Evolutionary conservation across 2,329 filamentous ascomycete species (phyloP), one percentile per base, ranked within the genome.

Genomic region (Aciculosporium take): DNA sequence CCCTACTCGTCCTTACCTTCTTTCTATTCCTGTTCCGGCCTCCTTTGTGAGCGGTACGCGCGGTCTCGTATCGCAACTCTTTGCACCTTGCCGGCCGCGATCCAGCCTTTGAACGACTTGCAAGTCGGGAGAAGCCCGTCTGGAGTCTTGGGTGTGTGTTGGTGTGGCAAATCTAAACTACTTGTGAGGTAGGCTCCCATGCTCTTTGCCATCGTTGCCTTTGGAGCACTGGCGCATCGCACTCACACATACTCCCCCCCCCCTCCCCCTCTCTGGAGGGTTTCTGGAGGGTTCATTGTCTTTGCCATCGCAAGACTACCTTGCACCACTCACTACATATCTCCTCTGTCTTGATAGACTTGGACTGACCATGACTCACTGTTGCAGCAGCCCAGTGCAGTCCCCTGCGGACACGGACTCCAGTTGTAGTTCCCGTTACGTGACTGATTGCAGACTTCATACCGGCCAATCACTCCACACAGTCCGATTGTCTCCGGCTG

Each of bases 31-130:
- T 36, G 28, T 28, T 43, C 43, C 42, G 42, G 30, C 43, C 35
- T 29, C 36, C 15, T 48, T 51, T 52, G 48, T 44, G 39, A 51
- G 55, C 55, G 56, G 52, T 48, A 59, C 53, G 50, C 56, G 54
- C 55, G 55, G 57, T 52, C 49, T 48, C 45, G 36, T 32, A 32
- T 42, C 39, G 39, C 24, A 38, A 31, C 27, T 34, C 37, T 20
- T n/a, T 33, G 37, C 37, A 17, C 21, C 30, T 24, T 35, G 13
- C 40, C 17, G 38, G 24, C 46, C 47, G 50, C 46, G 42, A 44
- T 48, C 40, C 34, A 32, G 9, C n/a, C 46, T 41, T 43, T 52
- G 39, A 7, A 25, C 27, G 18, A 37, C 39, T 31, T 33, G 32
- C 15, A 7, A n/a, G n/a, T n/a, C n/a, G n/a, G 25, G 23, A 24